A percentile compares a stretch with the other conserved stretches of the same genome.
These are phyloP conservation scores for Malus fusca DNA, from an alignment of 306 rosid species.

Conservation along the genomic window DNA sequence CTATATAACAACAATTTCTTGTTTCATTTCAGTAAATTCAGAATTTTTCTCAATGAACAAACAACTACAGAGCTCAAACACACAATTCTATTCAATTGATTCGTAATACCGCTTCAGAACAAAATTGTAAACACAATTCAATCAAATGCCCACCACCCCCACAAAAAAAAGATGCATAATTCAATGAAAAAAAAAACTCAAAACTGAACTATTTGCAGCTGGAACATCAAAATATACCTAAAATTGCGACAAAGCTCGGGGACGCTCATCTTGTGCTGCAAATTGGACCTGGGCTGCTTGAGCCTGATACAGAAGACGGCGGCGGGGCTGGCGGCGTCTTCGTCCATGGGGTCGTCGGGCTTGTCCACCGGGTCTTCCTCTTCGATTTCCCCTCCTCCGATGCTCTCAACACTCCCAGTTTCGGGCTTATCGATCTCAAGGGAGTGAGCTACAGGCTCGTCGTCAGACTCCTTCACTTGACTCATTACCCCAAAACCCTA, in stretches of 20 bases:
- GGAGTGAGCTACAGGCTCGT: conserved; percentile 44
- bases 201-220: conserved; percentile 3
- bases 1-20: background rate
- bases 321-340: conserved; percentile 51
- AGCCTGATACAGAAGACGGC: conserved; percentile 73
- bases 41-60: background rate
- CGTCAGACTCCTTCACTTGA: conserved; percentile 64
- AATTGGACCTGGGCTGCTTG: conserved; percentile 60
- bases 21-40: background rate
- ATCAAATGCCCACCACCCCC: background rate
- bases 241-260: conserved; percentile 94
- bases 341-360: conserved; percentile 59
- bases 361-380: conserved; percentile 35
- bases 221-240: conserved; percentile 37
- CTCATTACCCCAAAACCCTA: conserved; percentile 48
- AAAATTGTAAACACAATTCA: background rate
- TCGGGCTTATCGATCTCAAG: conserved; percentile 41
- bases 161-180: background rate
- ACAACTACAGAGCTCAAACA: background rate
- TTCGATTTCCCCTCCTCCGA: background rate
- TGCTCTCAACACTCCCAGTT: background rate
- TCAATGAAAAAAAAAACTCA: background rate
- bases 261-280: conserved; percentile 78
- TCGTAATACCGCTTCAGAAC: background rate
- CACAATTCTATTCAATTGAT: background rate